phyloP scores from a whole-genome alignment of 768 basidiomycete species.

The Lactifluus volemus region DNA sequence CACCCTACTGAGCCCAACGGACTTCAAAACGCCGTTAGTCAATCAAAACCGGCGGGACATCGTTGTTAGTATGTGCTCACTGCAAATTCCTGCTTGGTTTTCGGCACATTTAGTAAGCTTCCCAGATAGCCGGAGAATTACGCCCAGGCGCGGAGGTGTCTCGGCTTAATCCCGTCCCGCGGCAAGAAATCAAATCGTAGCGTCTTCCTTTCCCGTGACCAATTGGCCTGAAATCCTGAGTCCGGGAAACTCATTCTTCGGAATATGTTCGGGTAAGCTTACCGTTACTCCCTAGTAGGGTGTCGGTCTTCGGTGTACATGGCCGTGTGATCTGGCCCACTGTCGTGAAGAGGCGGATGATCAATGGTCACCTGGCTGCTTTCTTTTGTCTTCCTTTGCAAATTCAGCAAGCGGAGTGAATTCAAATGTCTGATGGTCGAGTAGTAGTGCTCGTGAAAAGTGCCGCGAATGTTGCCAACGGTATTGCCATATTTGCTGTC shows the following conservation, averaged over 20 bases:
- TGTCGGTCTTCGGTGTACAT: neutral
- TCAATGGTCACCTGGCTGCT: neutral
- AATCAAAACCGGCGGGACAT: neutral
- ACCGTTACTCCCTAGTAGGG: neutral
- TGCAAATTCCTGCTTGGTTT: neutral
- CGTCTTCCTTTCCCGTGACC: neutral
- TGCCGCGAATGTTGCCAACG: no score
- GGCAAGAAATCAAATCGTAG: neutral
- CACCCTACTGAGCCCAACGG: neutral
- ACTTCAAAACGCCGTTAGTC: neutral
- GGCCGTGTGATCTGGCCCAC: neutral
- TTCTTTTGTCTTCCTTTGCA: neutral
- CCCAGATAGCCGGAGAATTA: neutral
- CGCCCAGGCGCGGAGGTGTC: neutral
- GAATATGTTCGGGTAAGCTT: neutral
- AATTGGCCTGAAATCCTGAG: neutral
- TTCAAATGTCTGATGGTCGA: neutral
- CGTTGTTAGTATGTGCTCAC: neutral
- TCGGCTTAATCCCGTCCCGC: neutral
- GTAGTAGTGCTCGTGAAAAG: neutral
- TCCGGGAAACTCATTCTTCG: neutral
- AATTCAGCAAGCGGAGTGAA: neutral
- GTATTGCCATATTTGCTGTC: neutral
- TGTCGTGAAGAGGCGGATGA: neutral
- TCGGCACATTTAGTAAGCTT: neutral